Base-by-base conservation (phyloP, 2,329 filamentous ascomycete species). In the Penicillium hesseltinei region DNA sequence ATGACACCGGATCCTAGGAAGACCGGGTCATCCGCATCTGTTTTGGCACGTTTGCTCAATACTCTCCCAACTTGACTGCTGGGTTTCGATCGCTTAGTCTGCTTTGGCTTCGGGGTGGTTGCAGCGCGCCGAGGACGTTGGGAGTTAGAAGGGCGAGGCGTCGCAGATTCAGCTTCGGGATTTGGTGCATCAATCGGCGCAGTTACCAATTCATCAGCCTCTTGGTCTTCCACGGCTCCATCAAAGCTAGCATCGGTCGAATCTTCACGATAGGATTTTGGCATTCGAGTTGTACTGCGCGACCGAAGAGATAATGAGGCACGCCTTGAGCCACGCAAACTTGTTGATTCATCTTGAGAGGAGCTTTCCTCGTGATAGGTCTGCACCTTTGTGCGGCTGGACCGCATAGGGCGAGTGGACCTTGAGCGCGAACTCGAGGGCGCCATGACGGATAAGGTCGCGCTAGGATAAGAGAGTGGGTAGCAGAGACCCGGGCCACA, bases 331-430 rank as follows among this genome's bases (percentile, higher is more conserved):
- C 33, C 46, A 29, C 58, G 5, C 51, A 62, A 5, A 59, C 48
- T 11, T 55, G 19, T 62, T 55, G 31, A 62, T 56, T 62, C 68
- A 15, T 71, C 67, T 17, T 73, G 70, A 4, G 71, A 72, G 13
- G 67, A 65, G 49, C 67, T 72, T 19, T 73, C 70, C 61, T 77
- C 75, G 38, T 73, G 68, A 51, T 77, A 77, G 29, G 73, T 71
- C 42, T 68, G 59, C 29, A 77, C 70, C 51, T 65, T 67, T 9
- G 66, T 71, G 54, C 74, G 73, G 61, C 62, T 73, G 29, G 68
- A 67, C 31, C 75, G 73, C 39, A 74, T 55, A 19, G 74, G 74
- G 13, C 72, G 71, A 50, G 71, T 67, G 50, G 63, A 65, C 38
- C 58, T 63, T 5, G 64, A 47, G 35, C 59, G 61, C 33, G 63